These are phyloP conservation scores for Neurospora sp. DNA, from an alignment of 2,329 filamentous ascomycete species.

Conservation along the genomic window DNA sequence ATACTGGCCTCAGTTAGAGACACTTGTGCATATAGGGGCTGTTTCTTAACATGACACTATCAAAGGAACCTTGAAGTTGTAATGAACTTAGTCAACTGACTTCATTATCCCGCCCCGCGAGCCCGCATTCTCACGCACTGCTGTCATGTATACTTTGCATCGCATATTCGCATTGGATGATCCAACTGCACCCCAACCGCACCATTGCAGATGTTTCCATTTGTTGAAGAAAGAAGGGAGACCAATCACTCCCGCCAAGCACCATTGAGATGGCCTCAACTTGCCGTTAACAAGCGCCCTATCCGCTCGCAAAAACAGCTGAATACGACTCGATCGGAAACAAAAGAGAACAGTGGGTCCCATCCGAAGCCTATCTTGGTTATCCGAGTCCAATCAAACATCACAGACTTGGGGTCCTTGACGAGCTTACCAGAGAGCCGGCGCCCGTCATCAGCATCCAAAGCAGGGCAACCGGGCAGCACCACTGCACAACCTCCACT, in stretches of 20 bases:
- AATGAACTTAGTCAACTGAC: background rate
- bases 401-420: background rate
- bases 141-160: background rate
- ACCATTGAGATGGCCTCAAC: background rate
- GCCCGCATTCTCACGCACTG: background rate
- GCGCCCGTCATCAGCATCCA: background rate
- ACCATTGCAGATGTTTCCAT: background rate
- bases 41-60: background rate
- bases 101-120: background rate
- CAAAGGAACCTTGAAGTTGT: no score
- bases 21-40: no score
- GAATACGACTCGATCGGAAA: background rate
- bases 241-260: background rate
- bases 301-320: background rate
- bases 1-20: background rate
- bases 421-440: background rate
- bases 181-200: background rate
- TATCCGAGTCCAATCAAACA: background rate
- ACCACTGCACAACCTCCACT: background rate
- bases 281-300: background rate
- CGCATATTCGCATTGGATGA: background rate
- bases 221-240: background rate
- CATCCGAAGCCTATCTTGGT: background rate
- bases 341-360: background rate
- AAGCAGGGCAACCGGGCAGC: background rate